phyloP scores from a whole-genome alignment of 2,329 filamentous ascomycete species.

The Trichoderma aggressivum region DNA sequence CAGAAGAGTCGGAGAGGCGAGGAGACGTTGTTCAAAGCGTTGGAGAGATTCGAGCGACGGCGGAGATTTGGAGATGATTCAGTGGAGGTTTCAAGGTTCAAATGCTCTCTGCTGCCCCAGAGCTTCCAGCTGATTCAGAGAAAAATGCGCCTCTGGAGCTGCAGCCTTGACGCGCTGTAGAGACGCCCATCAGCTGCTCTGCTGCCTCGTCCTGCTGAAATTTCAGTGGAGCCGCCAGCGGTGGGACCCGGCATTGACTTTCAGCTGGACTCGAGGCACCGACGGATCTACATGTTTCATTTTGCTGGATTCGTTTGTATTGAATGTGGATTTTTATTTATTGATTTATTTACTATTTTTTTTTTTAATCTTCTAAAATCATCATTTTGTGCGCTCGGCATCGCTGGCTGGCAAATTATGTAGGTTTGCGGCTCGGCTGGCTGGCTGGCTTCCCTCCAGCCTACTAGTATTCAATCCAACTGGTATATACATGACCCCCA shows the following conservation, averaged over 20 bases:
- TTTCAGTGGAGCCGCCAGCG: background rate
- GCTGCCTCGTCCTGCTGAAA: conserved; percentile 6
- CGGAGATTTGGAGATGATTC: background rate
- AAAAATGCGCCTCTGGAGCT: background rate
- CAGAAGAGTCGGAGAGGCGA: background rate
- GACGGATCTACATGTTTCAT: background rate
- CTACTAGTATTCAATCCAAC: background rate
- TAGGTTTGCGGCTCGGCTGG: background rate
- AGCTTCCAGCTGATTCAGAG: no score
- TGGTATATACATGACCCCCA: background rate
- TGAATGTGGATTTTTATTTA: background rate
- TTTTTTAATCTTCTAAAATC: background rate
- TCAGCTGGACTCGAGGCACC: background rate
- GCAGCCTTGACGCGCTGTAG: conserved; percentile 2
- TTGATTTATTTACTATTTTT: background rate
- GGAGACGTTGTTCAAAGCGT: background rate
- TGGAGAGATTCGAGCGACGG: background rate
- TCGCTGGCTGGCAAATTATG: background rate
- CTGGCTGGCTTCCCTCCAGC: background rate
- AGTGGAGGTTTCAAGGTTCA: background rate
- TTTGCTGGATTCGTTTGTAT: background rate
- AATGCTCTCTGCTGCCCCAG: background rate
- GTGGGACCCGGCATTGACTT: background rate
- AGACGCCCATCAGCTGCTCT: background rate
- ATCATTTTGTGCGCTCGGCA: background rate